A percentile compares a stretch with the other conserved stretches of the same genome.
Conservation (phyloP, 148 eudicot genomes). For the Gaultheria prostrata region DNA sequence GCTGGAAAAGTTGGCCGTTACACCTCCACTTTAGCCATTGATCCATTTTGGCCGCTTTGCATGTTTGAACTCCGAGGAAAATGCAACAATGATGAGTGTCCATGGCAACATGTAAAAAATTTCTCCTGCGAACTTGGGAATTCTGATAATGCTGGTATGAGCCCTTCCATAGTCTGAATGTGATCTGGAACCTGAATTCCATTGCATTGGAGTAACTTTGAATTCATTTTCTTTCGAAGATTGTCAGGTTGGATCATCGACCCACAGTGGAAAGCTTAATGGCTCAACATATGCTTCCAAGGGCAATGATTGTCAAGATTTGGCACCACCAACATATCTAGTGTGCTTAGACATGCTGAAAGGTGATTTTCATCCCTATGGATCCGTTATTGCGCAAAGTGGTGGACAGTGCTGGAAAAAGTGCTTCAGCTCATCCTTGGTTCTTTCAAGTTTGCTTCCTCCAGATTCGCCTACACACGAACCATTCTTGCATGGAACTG, state of each 20-base stretch:
- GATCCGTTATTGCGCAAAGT: conserved; percentile 31
- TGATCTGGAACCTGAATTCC: neutral
- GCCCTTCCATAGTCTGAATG: neutral
- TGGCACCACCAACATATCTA: conserved; percentile 58
- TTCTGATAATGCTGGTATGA: conserved; percentile 36
- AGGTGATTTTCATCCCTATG: conserved; percentile 33
- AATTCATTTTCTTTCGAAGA: conserved; percentile 32
- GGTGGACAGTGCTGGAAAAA: conserved; percentile 38
- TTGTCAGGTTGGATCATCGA: conserved; percentile 27
- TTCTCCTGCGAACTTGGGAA: conserved; percentile 24
- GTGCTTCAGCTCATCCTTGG: conserved; percentile 48
- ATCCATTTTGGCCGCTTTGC: conserved; percentile 74
- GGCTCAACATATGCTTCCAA: conserved; percentile 18
- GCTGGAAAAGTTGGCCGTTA: conserved; percentile 41
- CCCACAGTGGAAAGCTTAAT: conserved; percentile 16
- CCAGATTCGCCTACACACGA: conserved; percentile 38
- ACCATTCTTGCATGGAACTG: conserved; percentile 58
- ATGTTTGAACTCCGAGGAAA: conserved; percentile 73
- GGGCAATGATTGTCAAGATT: conserved; percentile 20
- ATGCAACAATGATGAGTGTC: conserved; percentile 75
- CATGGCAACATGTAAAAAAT: conserved; percentile 64
- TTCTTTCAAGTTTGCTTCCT: conserved; percentile 47
- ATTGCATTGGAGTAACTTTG: conserved; percentile 12
- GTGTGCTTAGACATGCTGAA: conserved; percentile 50
- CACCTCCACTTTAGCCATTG: conserved; percentile 37